A percentile compares a stretch with the other conserved stretches of the same genome.
Evolutionary conservation across 2,329 filamentous ascomycete species (phyloP).

Genomic region (Aureobasidium sp.): DNA sequence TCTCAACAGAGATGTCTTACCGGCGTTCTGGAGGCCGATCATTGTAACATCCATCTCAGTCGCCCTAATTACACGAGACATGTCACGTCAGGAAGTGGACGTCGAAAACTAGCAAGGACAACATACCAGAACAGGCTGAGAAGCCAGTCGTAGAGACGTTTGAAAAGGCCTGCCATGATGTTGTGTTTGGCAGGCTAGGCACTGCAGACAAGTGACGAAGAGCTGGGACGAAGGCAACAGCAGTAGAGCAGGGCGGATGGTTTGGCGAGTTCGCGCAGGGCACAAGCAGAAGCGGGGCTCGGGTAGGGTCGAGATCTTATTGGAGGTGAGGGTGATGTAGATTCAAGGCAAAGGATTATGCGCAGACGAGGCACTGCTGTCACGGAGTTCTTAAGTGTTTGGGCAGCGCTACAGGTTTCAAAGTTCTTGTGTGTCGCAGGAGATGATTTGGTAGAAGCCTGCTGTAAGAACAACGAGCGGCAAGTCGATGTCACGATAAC

Average conservation of each 20-base stretch:
- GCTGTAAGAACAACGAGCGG: neutral
- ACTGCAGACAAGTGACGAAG: conserved; percentile 15
- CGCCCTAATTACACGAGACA: conserved; percentile 53
- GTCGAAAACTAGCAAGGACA: conserved; percentile 13
- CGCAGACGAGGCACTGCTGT: neutral
- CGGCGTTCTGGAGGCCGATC: conserved; percentile 96
- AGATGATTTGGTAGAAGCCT: neutral
- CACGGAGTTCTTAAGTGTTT: neutral
- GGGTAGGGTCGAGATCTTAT: conserved; percentile 7
- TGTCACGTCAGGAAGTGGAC: conserved; percentile 41
- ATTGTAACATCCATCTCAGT: conserved; percentile 99
- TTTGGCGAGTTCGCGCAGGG: neutral
- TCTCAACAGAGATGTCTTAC: conserved; percentile 89
- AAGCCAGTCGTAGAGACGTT: conserved; percentile 95
- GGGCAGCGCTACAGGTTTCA: neutral
- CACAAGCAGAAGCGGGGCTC: conserved; percentile 11
- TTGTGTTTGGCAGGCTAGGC: conserved; percentile 10
- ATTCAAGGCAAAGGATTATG: conserved; percentile 6
- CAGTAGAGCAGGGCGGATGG: neutral
- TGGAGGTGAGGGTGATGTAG: conserved; percentile 8
- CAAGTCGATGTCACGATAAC: neutral
- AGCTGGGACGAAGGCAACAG: neutral
- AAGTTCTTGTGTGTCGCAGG: no score
- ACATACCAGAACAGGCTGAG: conserved; percentile 92
- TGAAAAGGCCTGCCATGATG: conserved; percentile 84